These are phyloP conservation scores for Salix dunnii DNA, from an alignment of 345 rosid species.

Conservation along the genomic window DNA sequence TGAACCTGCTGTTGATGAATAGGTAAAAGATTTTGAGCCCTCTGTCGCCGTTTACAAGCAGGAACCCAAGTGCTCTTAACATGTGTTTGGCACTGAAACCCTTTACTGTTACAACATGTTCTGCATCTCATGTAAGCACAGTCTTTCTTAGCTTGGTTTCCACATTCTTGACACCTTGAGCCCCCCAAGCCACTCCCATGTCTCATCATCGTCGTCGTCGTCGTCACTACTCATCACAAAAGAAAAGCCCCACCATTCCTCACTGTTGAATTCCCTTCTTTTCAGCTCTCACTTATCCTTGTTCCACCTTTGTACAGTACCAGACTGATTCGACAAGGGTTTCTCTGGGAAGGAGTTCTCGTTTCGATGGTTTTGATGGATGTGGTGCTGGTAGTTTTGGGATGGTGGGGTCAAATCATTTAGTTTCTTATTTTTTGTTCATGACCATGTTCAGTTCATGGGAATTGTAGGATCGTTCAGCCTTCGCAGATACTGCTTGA, in stretches of 20 bases:
- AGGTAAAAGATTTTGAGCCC: slow-evolving; percentile 9
- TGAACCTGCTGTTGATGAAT: slow-evolving; percentile 13
- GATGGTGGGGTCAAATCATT: neutral
- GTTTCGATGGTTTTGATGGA: neutral
- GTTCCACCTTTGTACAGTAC: neutral
- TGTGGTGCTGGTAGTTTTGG: neutral
- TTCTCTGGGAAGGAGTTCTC: neutral
- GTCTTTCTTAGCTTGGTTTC: slow-evolving; percentile 67
- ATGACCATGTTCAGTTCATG: neutral
- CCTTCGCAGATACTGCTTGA: neutral
- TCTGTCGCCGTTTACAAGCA: slow-evolving; percentile 38
- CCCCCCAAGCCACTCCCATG: slow-evolving; percentile 12
- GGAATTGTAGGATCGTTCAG: neutral
- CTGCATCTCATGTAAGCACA: slow-evolving; percentile 53
- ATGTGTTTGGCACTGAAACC: slow-evolving; percentile 58
- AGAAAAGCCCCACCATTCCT: neutral
- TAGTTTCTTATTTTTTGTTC: neutral
- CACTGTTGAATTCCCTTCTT: neutral
- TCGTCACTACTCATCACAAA: neutral
- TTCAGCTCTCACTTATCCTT: neutral
- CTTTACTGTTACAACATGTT: slow-evolving; percentile 58
- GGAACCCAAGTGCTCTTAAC: slow-evolving; percentile 76
- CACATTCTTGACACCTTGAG: slow-evolving; percentile 64
- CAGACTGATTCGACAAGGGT: neutral
- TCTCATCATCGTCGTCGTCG: slow-evolving; percentile 18